Conservation (phyloP, 257 asterid genomes). For the Pogostemon cablin region DNA sequence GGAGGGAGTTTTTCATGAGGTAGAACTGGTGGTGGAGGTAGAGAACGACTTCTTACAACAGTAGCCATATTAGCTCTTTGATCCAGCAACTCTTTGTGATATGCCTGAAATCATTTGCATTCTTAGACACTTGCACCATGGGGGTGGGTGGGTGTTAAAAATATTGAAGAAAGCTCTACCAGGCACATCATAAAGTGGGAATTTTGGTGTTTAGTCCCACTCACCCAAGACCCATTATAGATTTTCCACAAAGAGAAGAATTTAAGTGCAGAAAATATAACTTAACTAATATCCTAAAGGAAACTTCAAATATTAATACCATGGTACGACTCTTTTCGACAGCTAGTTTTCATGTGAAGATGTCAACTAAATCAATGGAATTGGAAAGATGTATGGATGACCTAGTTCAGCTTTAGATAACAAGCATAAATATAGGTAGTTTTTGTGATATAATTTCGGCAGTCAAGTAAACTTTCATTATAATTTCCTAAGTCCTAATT, state of each 20-base stretch:
- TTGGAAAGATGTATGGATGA: constrained; percentile 4
- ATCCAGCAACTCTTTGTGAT: constrained; percentile 85
- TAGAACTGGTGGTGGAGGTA: constrained; percentile 39
- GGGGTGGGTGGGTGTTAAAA: background rate
- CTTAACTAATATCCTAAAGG: background rate
- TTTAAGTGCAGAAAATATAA: background rate
- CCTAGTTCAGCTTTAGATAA: background rate
- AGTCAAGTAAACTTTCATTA: background rate
- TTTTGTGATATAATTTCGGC: background rate
- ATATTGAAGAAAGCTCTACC: constrained; percentile 1
- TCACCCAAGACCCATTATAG: background rate
- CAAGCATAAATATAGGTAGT: background rate
- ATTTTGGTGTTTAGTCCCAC: background rate
- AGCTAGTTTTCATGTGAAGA: constrained; percentile 5
- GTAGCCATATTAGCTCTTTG: constrained; percentile 63
- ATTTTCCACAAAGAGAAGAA: background rate
- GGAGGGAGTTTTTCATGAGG: constrained; percentile 38
- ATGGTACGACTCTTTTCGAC: background rate
- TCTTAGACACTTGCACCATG: constrained; percentile 26
- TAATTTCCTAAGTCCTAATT: background rate
- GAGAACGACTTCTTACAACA: constrained; percentile 25
- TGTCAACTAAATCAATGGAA: background rate
- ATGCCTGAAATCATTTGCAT: constrained; percentile 56
- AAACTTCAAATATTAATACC: background rate
- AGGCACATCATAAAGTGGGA: constrained; percentile 15